phyloP scores from a whole-genome alignment of 192 early-diverging fungal species.

The Chytriomyces sp. region DNA sequence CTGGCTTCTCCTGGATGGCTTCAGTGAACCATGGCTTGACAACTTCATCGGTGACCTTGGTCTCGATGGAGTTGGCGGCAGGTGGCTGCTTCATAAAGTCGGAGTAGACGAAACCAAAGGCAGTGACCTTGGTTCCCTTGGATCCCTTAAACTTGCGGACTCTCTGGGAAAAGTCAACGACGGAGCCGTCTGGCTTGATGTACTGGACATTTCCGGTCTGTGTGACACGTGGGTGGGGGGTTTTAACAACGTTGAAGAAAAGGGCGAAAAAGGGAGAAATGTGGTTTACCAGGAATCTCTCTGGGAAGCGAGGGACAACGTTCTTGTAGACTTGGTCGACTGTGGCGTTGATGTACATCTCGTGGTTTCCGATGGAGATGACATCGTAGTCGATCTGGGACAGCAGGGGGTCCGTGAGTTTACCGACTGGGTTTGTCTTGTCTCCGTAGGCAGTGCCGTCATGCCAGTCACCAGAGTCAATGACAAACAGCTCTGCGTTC shows the following conservation, averaged over 20 bases:
- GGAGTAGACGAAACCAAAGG: constrained; percentile 59
- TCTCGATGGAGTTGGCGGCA: constrained; percentile 40
- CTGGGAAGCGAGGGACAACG: constrained; percentile 38
- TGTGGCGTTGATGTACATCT: constrained; percentile 39
- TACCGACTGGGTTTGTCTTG: constrained; percentile 5
- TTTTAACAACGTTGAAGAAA: neutral
- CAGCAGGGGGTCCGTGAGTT: constrained; percentile 39
- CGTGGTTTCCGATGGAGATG: constrained; percentile 53
- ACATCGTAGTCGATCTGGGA: constrained; percentile 47
- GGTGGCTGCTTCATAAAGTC: neutral
- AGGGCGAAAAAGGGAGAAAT: neutral
- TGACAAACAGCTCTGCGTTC: constrained; percentile 58
- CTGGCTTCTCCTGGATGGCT: constrained; percentile 51
- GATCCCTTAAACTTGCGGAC: constrained; percentile 43
- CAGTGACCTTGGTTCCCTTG: constrained; percentile 55
- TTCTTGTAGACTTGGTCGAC: constrained; percentile 26
- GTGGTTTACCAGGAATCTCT: constrained; percentile 14
- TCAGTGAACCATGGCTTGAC: constrained; percentile 58
- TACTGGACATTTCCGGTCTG: constrained; percentile 39
- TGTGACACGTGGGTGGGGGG: constrained; percentile 23
- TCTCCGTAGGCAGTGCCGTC: constrained; percentile 40
- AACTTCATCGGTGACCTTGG: constrained; percentile 51
- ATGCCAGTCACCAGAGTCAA: constrained; percentile 58
- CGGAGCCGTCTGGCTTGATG: constrained; percentile 6
- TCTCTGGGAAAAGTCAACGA: constrained; percentile 49